Percentiles rank a stretch among this genome's conserved stretches.
Evolutionary conservation across 331 rosid genomes (phyloP).

Genomic region (Pyrus hybrid): DNA sequence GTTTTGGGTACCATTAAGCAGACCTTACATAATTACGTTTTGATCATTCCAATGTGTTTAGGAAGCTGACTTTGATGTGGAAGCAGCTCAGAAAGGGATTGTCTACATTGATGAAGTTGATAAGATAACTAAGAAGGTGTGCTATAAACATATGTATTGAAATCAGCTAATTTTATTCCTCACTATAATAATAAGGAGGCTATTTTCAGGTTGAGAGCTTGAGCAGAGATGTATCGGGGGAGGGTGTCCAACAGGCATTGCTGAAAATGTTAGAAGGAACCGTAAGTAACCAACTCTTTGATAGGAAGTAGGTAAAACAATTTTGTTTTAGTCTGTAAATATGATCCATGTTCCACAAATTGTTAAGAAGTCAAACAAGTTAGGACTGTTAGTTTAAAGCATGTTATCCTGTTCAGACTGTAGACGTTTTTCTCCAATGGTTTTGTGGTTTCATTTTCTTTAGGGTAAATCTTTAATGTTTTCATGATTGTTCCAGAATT

Average conservation of each 20-base stretch:
- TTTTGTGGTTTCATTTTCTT: not conserved
- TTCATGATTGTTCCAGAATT: not conserved
- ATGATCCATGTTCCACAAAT: not conserved
- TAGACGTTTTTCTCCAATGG: not conserved
- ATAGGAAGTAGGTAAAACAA: not conserved
- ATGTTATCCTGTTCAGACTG: not conserved
- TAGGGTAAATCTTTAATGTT: not conserved
- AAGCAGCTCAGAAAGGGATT: conserved; percentile 67
- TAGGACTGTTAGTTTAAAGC: not conserved
- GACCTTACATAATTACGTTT: not conserved
- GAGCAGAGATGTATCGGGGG: conserved; percentile 78
- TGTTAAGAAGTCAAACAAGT: not conserved
- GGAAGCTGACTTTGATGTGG: conserved; percentile 73
- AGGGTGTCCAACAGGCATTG: conserved; percentile 73
- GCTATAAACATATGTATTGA: not conserved
- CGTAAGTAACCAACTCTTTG: conserved; percentile 27
- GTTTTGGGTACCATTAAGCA: not conserved
- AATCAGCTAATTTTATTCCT: not conserved
- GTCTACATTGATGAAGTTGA: conserved; percentile 71
- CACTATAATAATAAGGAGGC: not conserved
- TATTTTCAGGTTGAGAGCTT: conserved; percentile 43
- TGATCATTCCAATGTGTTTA: conserved; percentile 24
- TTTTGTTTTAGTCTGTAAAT: not conserved
- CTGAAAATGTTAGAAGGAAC: conserved; percentile 80
- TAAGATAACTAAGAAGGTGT: conserved; percentile 66